Evolutionary conservation across 106 monocot species (phyloP), one percentile per base, ranked within the genome.

Genomic region (Platanthera guangdongensis): DNA sequence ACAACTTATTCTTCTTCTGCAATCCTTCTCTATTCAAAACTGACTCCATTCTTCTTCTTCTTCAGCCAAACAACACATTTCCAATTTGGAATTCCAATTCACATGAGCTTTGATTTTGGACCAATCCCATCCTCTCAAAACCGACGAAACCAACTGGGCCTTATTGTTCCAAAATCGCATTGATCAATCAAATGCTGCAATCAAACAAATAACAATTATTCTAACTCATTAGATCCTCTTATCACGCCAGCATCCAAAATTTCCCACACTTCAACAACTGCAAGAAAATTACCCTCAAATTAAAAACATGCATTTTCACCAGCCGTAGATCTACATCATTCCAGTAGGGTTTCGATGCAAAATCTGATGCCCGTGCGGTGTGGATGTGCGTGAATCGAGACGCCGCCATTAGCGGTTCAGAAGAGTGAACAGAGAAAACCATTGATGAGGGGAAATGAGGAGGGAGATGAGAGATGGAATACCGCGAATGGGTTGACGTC

Each of bases 401-500:
- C 32, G 67, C 32, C 32, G 67, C 39, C 4, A 30, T 5, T 11
- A 30, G 2, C 67, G 1, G 3, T 11, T 67, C 12, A 13, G 67
- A 67, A 39, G 25, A 67, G 13, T 39, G 32, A 12, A 8, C 5
- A 60, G 13, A 39, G 21, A 21, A 8, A 60, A 60, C 21, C 59
- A 55, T 55, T 5, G 13, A 55, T 5, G 13, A 55, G n/a, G n/a
- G 55, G n/a, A 55, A 55, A 55, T 55, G 55, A 21, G 6, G 59
- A 12, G 19, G 59, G 67, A 9, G 12, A 2, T 8, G 12, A 67
- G 10, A 67, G 67, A 67, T 67, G 32, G 32, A 67, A 67, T 67
- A 71, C 70, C 45, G 70, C 13, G 70, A 71, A 71, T 21, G 70
- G 70, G n/a, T 71, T 71, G 16, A 71, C 70, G 48, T 71, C 12